Percentiles rank a stretch among this genome's conserved stretches.
These are phyloP conservation scores for Lentinula novae-zelandiae DNA, from an alignment of 1,284 basidiomycete species.

Conservation along the genomic window DNA sequence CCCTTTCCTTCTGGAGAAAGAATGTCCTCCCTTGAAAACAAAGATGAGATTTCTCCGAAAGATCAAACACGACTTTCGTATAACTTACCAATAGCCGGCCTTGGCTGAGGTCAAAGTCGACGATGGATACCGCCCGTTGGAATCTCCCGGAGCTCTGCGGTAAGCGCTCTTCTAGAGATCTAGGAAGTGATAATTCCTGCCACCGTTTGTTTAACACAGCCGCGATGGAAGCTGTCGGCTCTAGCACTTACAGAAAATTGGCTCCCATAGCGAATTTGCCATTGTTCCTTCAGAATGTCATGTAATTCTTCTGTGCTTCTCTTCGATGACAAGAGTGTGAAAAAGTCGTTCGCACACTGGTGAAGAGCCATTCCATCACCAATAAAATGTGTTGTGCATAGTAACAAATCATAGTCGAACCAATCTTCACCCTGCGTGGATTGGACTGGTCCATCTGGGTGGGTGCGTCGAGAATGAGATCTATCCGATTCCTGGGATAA, in stretches of 20 bases:
- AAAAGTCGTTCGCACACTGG: slow-evolving; percentile 70
- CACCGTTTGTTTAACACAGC: neutral
- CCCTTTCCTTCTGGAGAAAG: slow-evolving; percentile 49
- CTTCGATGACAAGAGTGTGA: slow-evolving; percentile 46
- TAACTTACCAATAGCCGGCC: slow-evolving; percentile 44
- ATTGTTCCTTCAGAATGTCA: slow-evolving; percentile 42
- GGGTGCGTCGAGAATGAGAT: neutral
- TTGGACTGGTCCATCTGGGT: neutral
- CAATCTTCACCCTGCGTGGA: neutral
- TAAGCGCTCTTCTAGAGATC: slow-evolving; percentile 51
- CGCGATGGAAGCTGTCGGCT: neutral
- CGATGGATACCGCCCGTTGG: slow-evolving; percentile 39
- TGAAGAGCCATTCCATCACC: slow-evolving; percentile 82
- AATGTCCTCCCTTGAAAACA: slow-evolving; percentile 55
- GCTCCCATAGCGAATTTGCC: slow-evolving; percentile 36
- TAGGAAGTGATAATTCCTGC: slow-evolving; percentile 39
- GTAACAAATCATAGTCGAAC: slow-evolving; percentile 48
- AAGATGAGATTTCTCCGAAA: neutral
- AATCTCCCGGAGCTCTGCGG: slow-evolving; percentile 35
- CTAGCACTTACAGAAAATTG: neutral
- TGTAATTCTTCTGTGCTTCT: slow-evolving; percentile 32
- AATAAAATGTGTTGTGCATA: slow-evolving; percentile 71
- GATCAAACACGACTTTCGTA: neutral
- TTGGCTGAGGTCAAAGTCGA: slow-evolving; percentile 56
- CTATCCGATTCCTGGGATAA: slow-evolving; percentile 34